Evolutionary conservation across 768 basidiomycete genomes (phyloP).

Genomic region (Rhizopogon roseolus): DNA sequence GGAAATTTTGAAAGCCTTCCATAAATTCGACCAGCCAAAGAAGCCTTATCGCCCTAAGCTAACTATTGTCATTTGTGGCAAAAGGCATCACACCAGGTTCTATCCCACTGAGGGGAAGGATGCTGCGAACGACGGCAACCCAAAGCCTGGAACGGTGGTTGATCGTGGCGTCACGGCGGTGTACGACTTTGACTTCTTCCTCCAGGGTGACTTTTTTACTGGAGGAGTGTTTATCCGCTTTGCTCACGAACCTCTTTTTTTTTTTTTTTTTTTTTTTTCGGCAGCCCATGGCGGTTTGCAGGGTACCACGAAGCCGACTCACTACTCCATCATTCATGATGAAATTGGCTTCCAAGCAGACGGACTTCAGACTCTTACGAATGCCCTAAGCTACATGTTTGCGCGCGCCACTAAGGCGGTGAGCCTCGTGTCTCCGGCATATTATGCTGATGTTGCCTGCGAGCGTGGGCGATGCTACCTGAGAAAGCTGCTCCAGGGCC

Average conservation of each 20-base stretch:
- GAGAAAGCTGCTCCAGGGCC: slow-evolving; percentile 42
- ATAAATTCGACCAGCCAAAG: slow-evolving; percentile 30
- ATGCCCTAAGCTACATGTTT: slow-evolving; percentile 51
- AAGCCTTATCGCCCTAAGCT: slow-evolving; percentile 40
- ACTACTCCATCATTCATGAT: slow-evolving; percentile 53
- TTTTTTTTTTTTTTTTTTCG: too few relatives aligned
- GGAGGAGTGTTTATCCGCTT: neutral
- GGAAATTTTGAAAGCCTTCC: slow-evolving; percentile 38
- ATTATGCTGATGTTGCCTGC: slow-evolving; percentile 45
- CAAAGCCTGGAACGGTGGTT: slow-evolving; percentile 49
- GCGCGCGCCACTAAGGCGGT: slow-evolving; percentile 51
- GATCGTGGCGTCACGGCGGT: slow-evolving; percentile 51
- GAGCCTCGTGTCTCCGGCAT: slow-evolving; percentile 31
- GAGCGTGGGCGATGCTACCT: slow-evolving; percentile 53
- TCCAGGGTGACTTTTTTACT: slow-evolving; percentile 35
- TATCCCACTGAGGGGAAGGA: slow-evolving; percentile 41
- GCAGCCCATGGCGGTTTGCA: slow-evolving; percentile 42
- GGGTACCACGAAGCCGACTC: slow-evolving; percentile 46
- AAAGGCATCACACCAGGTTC: slow-evolving; percentile 56
- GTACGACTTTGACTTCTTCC: slow-evolving; percentile 53
- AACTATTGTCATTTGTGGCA: slow-evolving; percentile 52
- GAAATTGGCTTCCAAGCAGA: slow-evolving; percentile 47
- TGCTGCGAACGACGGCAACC: slow-evolving; percentile 45
- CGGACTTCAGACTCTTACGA: slow-evolving; percentile 49
- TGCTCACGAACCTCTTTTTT: neutral